Conservation (phyloP, 768 basidiomycete species). For the Nevesoporus exiguus region DNA sequence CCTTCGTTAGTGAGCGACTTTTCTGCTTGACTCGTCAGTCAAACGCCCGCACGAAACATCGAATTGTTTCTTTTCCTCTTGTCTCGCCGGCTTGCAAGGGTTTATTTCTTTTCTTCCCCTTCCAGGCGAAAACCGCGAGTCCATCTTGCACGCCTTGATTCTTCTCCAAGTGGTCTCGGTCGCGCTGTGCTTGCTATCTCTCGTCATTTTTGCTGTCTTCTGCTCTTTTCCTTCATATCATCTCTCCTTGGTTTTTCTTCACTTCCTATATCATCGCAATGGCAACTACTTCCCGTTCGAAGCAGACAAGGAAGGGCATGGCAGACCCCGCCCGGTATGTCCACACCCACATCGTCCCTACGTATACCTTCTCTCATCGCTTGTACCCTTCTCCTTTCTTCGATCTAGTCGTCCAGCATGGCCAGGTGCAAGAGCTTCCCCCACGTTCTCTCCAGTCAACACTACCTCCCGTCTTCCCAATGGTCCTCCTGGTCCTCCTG, state of each 20-base stretch:
- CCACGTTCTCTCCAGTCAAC: slow-evolving; percentile 59
- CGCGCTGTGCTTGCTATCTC: slow-evolving; percentile 36
- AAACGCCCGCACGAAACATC: slow-evolving; percentile 28
- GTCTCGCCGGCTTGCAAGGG: slow-evolving; percentile 26
- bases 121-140: slow-evolving; percentile 23
- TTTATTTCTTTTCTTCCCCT: slow-evolving; percentile 15
- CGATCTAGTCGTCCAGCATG: slow-evolving; percentile 50
- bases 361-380: slow-evolving; percentile 12
- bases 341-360: slow-evolving; percentile 11
- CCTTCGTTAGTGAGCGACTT: slow-evolving; percentile 29
- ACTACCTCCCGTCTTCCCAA: slow-evolving; percentile 42
- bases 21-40: slow-evolving; percentile 27
- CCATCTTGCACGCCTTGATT: slow-evolving; percentile 17
- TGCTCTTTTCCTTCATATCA: slow-evolving; percentile 22
- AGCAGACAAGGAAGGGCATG: slow-evolving; percentile 59
- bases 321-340: slow-evolving; percentile 57
- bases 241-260: slow-evolving; percentile 31
- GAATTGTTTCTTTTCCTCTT: slow-evolving; percentile 26
- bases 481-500: slow-evolving; percentile 39
- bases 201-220: slow-evolving; percentile 34
- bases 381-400: slow-evolving; percentile 4
- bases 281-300: slow-evolving; percentile 63
- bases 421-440: slow-evolving; percentile 65
- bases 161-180: slow-evolving; percentile 25
- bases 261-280: slow-evolving; percentile 36